Evolutionary conservation across 2,329 filamentous ascomycete species (phyloP).

Genomic region (Huntiella abstrusa): DNA sequence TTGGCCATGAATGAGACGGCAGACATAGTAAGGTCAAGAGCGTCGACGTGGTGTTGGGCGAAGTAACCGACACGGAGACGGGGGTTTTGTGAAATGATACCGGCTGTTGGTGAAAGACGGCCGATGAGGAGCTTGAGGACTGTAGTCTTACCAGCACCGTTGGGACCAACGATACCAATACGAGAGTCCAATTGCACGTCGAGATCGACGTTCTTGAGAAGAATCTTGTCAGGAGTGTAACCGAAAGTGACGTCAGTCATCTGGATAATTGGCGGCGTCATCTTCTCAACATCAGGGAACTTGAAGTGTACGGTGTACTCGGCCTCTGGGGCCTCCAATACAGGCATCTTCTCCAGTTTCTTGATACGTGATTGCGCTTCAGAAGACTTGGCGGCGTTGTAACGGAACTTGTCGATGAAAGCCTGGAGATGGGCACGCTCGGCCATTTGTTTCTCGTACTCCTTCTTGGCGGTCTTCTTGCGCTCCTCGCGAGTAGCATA

Average conservation of each 20-base stretch:
- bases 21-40: constrained; percentile 70
- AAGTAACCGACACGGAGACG: constrained; percentile 89
- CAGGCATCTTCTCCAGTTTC: constrained; percentile 92
- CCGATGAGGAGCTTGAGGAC: constrained; percentile 95
- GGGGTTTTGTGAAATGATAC: constrained; percentile 74
- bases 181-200: constrained; percentile 96
- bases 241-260: constrained; percentile 89
- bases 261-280: constrained; percentile 93
- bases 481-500: constrained; percentile 95
- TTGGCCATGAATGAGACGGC: constrained; percentile 95
- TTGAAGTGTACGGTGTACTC: constrained; percentile 95
- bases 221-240: constrained; percentile 58
- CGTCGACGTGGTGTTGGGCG: constrained; percentile 95
- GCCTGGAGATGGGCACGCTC: constrained; percentile 83
- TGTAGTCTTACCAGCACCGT: constrained; percentile 96
- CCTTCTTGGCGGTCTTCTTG: constrained; percentile 85
- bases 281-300: constrained; percentile 93
- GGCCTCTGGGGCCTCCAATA: constrained; percentile 73
- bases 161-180: constrained; percentile 97
- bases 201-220: constrained; percentile 75
- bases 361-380: constrained; percentile 98
- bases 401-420: constrained; percentile 99
- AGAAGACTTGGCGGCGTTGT: constrained; percentile 96
- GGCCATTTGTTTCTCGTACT: constrained; percentile 97
- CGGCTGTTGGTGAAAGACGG: constrained; percentile 55